Evolutionary conservation across 129 eudicot genomes (phyloP), one percentile per base, ranked within the genome.

Genomic region (Apium graveolens): DNA sequence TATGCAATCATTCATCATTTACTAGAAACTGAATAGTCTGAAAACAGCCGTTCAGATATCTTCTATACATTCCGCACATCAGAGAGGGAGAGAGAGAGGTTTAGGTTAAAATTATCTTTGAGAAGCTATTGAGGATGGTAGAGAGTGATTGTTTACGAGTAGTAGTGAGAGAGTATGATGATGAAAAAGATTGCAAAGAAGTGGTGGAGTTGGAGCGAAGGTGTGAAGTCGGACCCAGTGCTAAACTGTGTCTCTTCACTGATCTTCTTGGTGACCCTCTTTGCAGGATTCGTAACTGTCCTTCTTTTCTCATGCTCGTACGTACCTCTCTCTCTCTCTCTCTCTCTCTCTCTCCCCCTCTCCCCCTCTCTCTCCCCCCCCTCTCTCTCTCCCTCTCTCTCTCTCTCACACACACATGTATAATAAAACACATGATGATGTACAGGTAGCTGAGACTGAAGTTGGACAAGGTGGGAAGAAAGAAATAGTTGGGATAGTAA

Each of bases 181-280:
- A 74, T 0, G 83, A 84, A 79, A 85, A 73, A 27, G 99, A 96
- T 78, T n/a, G 82, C 24, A 57, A 55, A 7, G 78, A 70, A 57
- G 99, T 92, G 17, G 96, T 87, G 60, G 91, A 92, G 17, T 91
- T 96, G 0, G 99, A 96, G 90, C 84, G 86, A 78, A 84, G 89
- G 71, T 96, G 99, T 37, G 99, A 96, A 71, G 97, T 96, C 21
- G 97, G 99, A 0, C 97, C 99, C 26, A 83, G 80, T 49, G 93
- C 92, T 46, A 86, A 92, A 78, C 82, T 90, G 69, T 90, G 94
- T 38, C 94, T 95, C 80, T 91, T 87, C 82, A 91, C 99, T 49
- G 95, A 96, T 80, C 97, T 91, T 45, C 81, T 96, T 46, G 99
- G 99, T 65, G 99, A 96, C 87, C 99, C 99, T 45, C 85, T 95